A percentile compares a stretch with the other conserved stretches of the same genome.
phyloP scores from a whole-genome alignment of 306 rosid species.

The Vigna trinervia region DNA sequence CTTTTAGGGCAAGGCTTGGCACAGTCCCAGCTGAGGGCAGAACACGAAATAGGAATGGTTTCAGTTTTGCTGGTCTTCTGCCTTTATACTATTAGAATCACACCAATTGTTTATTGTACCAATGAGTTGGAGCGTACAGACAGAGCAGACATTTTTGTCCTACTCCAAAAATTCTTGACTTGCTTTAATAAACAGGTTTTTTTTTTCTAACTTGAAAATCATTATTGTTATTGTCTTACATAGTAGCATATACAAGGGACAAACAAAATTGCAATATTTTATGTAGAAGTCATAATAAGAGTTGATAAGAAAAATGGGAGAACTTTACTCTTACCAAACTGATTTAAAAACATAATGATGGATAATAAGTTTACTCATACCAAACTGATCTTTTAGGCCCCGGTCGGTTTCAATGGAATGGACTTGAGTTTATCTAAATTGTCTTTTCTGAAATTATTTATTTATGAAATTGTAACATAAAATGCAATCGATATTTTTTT shows the following conservation, averaged over 20 bases:
- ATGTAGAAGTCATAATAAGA: background rate
- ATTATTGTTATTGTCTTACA: background rate
- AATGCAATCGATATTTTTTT: too few species aligned
- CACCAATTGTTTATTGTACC: slow-evolving; percentile 18
- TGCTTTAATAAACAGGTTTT: background rate
- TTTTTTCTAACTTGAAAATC: background rate
- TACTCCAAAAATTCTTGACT: background rate
- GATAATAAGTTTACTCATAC: background rate
- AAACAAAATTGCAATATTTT: background rate
- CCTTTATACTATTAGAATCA: slow-evolving; percentile 1
- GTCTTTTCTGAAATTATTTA: background rate
- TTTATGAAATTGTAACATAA: too few species aligned
- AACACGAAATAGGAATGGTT: slow-evolving; percentile 33
- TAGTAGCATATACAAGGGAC: background rate
- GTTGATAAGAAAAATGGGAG: background rate
- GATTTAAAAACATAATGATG: background rate
- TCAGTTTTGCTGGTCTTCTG: slow-evolving; percentile 9
- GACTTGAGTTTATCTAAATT: background rate
- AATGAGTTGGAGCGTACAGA: slow-evolving; percentile 31
- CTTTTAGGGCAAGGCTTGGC: slow-evolving; percentile 35
- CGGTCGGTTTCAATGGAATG: background rate
- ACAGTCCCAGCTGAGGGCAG: slow-evolving; percentile 5
- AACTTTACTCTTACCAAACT: background rate
- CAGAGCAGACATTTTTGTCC: background rate
- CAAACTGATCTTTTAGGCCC: background rate